Base-by-base conservation (phyloP, 1,139 yeast species). In the Blastobotrys persicus region DNA sequence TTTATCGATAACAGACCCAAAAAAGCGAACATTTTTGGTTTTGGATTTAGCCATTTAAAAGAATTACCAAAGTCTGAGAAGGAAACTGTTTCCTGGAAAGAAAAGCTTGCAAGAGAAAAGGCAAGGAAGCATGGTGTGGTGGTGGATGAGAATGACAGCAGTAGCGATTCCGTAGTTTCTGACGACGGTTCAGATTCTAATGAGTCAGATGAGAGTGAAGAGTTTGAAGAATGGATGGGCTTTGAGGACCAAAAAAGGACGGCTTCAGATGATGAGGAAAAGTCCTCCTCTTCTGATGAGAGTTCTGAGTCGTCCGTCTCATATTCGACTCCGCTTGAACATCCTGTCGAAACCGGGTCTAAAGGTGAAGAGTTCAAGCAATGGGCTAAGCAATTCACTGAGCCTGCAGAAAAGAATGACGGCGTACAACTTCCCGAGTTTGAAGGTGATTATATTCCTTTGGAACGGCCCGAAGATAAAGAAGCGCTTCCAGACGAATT, bases 31-130 rank as follows among this genome's bases (percentile, higher is more conserved):
- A 18, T 31, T 19, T 32, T 32, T 31, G 91, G 92, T 0, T 86
- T 87, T 65, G 87, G 87, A 1, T 87, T 88, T 63, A 69, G 73
- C 9, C 79, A 81, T 59, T 68, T 83, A 13, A 77, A 78, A 31
- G 76, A 74, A 49, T 68, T 76, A 1, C 75, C 54, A 1, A 55
- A 73, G 50, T 53, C 63, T 2, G 74, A 81, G 49, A 72, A 71
- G 55, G 74, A 72, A 50, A 72, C 73, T 32, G 79, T 79, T 57
- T 79, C 78, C 42, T 82, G 88, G 88, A 75, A 82, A 59, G 73
- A 75, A 28, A 70, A 72, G 45, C 65, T 81, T 3, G 83, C 77
- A 48, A 66, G 66, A 41, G 79, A 78, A 48, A 77, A 63, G 42
- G 63, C 63, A 23, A 55, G 60, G 28, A 64, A 76, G 49, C 67